Evolutionary conservation across 2,329 filamentous ascomycete genomes (phyloP).

Genomic region (Fusarium incarnatum): DNA sequence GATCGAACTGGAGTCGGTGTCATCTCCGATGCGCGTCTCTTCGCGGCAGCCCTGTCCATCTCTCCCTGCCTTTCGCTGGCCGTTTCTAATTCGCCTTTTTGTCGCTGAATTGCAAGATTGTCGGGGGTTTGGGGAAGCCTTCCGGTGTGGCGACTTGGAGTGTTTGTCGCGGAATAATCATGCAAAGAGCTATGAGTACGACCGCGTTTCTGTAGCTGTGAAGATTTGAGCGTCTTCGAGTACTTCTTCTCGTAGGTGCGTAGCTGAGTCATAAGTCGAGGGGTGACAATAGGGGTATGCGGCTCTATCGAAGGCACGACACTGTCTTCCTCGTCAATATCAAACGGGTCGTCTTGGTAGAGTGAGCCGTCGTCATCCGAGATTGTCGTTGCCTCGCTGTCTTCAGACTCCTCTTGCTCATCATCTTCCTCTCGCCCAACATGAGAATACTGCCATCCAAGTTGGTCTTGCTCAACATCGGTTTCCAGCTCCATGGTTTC

Average conservation of each 20-base stretch:
- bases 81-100: neutral
- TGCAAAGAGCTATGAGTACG: neutral
- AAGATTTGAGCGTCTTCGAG: accelerated
- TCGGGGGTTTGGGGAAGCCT: neutral
- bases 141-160: too few relatives aligned
- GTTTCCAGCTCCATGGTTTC: neutral
- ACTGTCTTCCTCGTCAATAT: neutral
- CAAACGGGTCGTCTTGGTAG: neutral
- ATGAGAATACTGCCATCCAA: neutral
- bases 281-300: neutral
- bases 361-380: neutral
- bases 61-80: neutral
- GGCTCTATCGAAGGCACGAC: neutral
- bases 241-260: neutral
- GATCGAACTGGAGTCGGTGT: neutral
- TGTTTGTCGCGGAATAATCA: neutral
- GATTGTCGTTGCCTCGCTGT: neutral
- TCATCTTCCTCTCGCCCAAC: neutral
- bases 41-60: neutral
- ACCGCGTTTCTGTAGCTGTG: accelerated
- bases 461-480: neutral
- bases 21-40: neutral
- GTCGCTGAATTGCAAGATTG: neutral
- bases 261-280: accelerated
- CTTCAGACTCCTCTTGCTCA: neutral